Base-by-base conservation (phyloP, 805 yeast species). In the Kazachstania martiniae region DNA sequence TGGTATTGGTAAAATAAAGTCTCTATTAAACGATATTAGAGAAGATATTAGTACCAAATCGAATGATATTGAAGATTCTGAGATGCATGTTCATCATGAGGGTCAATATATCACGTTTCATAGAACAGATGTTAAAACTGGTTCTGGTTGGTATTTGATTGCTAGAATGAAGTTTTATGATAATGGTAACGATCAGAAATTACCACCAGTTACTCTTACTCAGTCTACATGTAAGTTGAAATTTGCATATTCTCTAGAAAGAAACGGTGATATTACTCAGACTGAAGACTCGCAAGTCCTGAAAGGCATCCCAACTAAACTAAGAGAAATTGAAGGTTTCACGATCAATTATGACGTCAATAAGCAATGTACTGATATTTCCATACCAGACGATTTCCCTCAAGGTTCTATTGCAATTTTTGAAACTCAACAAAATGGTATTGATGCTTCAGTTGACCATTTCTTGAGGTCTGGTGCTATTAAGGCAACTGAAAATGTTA, bases 11-110 rank as follows among this genome's bases (percentile, higher is more conserved):
- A 59, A 64, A 32, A 78, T 82, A n/a, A 91, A 87, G 55, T 47
- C 58, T 12, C 60, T 66, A 36, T 58, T 82, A 33, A 70, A 78
- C 49, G 56, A 55, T 8, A 70, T 81, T n/a, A 65, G 91, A 42
- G 58, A 62, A 26, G 54, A 64, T 8, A 65, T 81, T 31, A 74
- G 84, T 2, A 56, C 54, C 15, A 74, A 76, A 38, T 56, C 56
- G 23, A 42, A 44, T 23, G 56, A 52, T 31, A 51, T 58, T 25
- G 66, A 62, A 34, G 93, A 83, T 41, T 82, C 82, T 45, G 96
- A 89, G 57, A 85, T 83, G 81, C 89, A 83, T 53, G 82, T 89
- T 25, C 96, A 89, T 51, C 95, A 83, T 48, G 94, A 86, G 41
- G 95, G 83, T 10, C 94, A 87, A 54, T 89, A 69, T 54, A 83